These are phyloP conservation scores for Cutaneotrichosporon dermatis DNA, from an alignment of 1,284 basidiomycete genomes.

Conservation along the genomic window DNA sequence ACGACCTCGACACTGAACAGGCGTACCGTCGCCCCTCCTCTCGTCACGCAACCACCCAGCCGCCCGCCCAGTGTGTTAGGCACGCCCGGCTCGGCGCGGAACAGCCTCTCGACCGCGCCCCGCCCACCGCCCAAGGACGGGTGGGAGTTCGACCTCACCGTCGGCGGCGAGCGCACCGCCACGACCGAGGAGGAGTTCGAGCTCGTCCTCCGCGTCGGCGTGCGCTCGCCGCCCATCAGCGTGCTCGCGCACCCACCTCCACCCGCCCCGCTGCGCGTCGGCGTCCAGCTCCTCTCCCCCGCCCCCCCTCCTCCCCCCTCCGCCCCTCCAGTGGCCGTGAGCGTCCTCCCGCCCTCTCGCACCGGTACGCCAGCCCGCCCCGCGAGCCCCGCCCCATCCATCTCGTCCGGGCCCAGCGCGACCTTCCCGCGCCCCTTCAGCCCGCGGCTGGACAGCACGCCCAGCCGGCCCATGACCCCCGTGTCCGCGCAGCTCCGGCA, in stretches of 20 bases:
- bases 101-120: not conserved
- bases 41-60: not conserved
- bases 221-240: slow-evolving; percentile 17
- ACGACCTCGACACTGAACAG: slow-evolving; percentile 60
- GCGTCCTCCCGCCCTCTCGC: slow-evolving; percentile 26
- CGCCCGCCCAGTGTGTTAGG: not conserved
- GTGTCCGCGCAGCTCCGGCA: slow-evolving; percentile 35
- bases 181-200: slow-evolving; percentile 26
- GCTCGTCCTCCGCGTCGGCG: slow-evolving; percentile 24
- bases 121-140: not conserved
- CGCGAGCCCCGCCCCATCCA: slow-evolving; percentile 9
- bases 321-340: slow-evolving; percentile 5
- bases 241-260: slow-evolving; percentile 5
- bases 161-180: slow-evolving; percentile 18
- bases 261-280: slow-evolving; percentile 21
- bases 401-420: not conserved
- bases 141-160: slow-evolving; percentile 39
- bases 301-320: not conserved
- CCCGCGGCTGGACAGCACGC: not conserved
- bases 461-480: slow-evolving; percentile 38
- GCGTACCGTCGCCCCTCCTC: slow-evolving; percentile 22
- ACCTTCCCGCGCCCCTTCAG: slow-evolving; percentile 10
- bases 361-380: slow-evolving; percentile 22
- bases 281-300: slow-evolving; percentile 32
- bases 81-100: too few species aligned